Evolutionary conservation across 164 flowering plant genomes (phyloP), one percentile per base, ranked within the genome.

Genomic region (Vitis amurensis): DNA sequence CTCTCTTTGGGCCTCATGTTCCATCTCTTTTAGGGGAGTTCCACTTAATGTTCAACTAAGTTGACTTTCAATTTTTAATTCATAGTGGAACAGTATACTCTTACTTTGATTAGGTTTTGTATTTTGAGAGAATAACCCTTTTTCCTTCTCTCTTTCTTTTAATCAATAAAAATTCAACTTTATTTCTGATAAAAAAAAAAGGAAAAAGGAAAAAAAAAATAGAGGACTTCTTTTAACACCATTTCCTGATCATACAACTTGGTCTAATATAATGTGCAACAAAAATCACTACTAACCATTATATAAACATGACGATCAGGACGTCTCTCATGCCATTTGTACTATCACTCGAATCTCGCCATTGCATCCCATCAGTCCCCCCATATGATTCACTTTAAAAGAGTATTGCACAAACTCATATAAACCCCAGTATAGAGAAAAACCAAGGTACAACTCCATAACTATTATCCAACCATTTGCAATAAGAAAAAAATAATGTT

Each of bases 391-490:
- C 62, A 88, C 97, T 17, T 50, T 74, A 63, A 82, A 77, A 37
- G 97, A 70, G 84, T 83, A 91, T 58, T 87, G 84, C 58, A 82
- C 73, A 60, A 96, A 84, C 84, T 96, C 99, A 78, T 85, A 96
- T 37, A 96, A 79, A 30, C 97, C 99, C 61, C 98, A 91, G 72
- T 83, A 90, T 51, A 91, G 77, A 63, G 97, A 61, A 76, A 93
- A 96, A 17, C 97, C 97, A 59, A 97, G 99, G 80, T 74, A 88
- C 55, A 93, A 58, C 86, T 96, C 98, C 91, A 96, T 76, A 19
- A 79, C 85, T 47, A 85, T 71, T 63, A 93, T 74, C 95, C 97
- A 85, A 44, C 77, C 84, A 72, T 84, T 97, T 94, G 71, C 56
- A 83, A 67, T 8, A 76, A 44, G 30, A 49, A 69, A 55, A 71